Percentiles rank a stretch among this genome's conserved stretches.
Evolutionary conservation across 192 early-diverging fungal genomes (phyloP).

Genomic region (Rhizophagus clarus): DNA sequence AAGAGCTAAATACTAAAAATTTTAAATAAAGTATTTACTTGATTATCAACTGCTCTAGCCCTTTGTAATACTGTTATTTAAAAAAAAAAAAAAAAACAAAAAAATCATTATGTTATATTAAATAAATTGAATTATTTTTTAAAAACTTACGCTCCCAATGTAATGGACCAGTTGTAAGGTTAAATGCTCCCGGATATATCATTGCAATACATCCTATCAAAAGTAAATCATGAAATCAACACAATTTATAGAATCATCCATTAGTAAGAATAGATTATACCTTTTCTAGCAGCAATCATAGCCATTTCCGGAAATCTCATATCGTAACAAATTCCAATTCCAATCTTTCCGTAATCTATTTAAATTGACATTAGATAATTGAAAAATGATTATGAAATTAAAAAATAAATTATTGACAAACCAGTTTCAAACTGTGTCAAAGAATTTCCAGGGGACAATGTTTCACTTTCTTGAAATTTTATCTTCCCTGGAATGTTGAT

Average conservation of each 20-base stretch:
- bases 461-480: constrained; percentile 87
- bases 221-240: background rate
- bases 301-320: constrained; percentile 95
- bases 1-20: too few species aligned
- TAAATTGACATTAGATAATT: background rate
- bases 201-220: constrained; percentile 75
- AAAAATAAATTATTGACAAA: constrained; percentile 24
- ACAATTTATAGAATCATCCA: background rate
- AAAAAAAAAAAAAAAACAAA: background rate
- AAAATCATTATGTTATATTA: background rate
- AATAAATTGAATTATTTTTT: background rate
- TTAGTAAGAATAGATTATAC: constrained; percentile 15
- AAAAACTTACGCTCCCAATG: constrained; percentile 79
- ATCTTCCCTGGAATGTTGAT: constrained; percentile 95
- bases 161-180: constrained; percentile 92
- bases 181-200: constrained; percentile 98
- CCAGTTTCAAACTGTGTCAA: constrained; percentile 81
- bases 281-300: constrained; percentile 86
- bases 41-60: constrained; percentile 87
- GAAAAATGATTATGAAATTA: background rate
- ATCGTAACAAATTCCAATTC: constrained; percentile 97
- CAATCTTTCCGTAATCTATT: constrained; percentile 78
- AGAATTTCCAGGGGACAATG: constrained; percentile 71
- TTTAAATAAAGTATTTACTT: constrained; percentile 33
- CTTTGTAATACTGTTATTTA: constrained; percentile 38